Evolutionary conservation across 139 green algal genomes (phyloP).

Genomic region (Micromonas commoda): DNA sequence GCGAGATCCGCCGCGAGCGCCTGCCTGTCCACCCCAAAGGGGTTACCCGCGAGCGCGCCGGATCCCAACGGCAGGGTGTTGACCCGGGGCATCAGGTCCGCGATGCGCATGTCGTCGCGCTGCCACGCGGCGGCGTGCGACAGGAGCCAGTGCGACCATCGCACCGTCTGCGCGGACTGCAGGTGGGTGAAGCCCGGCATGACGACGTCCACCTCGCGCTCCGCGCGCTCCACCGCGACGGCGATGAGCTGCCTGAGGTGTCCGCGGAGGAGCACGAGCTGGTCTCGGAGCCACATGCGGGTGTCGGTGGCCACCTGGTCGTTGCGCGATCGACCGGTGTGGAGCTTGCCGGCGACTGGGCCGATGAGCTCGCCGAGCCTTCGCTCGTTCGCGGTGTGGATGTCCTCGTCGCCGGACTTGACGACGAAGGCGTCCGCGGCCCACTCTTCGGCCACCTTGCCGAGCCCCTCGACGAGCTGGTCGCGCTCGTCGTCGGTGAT

Average conservation of each 20-base stretch:
- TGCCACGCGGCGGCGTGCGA: conserved; percentile 83
- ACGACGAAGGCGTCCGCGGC: conserved; percentile 62
- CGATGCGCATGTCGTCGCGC: conserved; percentile 84
- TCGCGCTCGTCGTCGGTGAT: conserved; percentile 71
- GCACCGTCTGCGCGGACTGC: conserved; percentile 88
- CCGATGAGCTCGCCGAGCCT: conserved; percentile 84
- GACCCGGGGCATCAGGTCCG: conserved; percentile 76
- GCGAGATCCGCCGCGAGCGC: conserved; percentile 63
- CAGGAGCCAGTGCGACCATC: conserved; percentile 92
- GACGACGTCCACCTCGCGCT: conserved; percentile 22
- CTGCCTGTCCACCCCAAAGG: conserved; percentile 84
- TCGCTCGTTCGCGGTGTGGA: conserved; percentile 95
- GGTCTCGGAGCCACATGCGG: conserved; percentile 78
- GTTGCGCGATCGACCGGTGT: conserved; percentile 91
- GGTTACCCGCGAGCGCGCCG: conserved; percentile 91
- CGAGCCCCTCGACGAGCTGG: conserved; percentile 67
- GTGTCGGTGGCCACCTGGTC: conserved; percentile 97
- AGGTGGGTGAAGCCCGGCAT: conserved; percentile 70
- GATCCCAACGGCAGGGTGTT: conserved; percentile 69
- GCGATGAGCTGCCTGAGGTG: conserved; percentile 73
- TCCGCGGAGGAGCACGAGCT: conserved; percentile 59
- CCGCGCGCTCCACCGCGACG: conserved; percentile 63
- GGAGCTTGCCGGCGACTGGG: conserved; percentile 82
- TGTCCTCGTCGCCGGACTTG: conserved; percentile 88
- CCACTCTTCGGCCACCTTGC: conserved; percentile 73